Conservation (phyloP, 176 grass and related monocot species). For the Carex parvula region DNA sequence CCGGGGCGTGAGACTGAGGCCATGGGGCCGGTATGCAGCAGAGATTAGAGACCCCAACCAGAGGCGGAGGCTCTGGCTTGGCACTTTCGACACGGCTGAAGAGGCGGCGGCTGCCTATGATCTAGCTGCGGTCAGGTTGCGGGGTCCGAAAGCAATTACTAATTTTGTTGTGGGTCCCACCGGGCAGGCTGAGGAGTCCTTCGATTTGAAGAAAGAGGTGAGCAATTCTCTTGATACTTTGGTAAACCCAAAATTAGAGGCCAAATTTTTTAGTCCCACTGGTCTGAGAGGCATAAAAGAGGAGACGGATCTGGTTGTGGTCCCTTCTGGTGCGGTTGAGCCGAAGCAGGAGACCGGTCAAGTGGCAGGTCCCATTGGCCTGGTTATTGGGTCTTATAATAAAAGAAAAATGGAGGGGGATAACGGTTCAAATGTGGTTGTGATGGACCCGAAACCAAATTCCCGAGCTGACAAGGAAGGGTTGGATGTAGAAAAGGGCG, state of each 20-base stretch:
- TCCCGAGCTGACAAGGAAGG: neutral
- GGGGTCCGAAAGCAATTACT: constrained; percentile 23
- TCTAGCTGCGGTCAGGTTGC: constrained; percentile 53
- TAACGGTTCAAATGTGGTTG: neutral
- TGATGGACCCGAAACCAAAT: neutral
- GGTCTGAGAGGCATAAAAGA: neutral
- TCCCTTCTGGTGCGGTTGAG: neutral
- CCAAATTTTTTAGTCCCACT: neutral
- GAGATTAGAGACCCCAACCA: constrained; percentile 61
- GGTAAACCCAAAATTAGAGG: constrained; percentile 13
- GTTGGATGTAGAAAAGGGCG: neutral
- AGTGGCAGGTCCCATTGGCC: neutral
- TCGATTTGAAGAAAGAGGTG: neutral
- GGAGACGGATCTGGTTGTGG: neutral
- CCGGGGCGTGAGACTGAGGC: constrained; percentile 53
- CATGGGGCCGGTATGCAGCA: constrained; percentile 56
- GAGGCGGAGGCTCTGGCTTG: constrained; percentile 71
- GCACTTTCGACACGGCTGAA: constrained; percentile 92
- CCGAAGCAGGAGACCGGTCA: neutral
- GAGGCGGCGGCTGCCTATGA: constrained; percentile 85
- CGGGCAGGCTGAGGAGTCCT: neutral
- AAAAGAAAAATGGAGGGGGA: neutral
- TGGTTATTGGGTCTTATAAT: neutral
- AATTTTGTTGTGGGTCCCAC: constrained; percentile 19
- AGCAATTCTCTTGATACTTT: constrained; percentile 4